These are phyloP conservation scores for Populus hybrid DNA, from an alignment of 441 rosid genomes.

Conservation along the genomic window DNA sequence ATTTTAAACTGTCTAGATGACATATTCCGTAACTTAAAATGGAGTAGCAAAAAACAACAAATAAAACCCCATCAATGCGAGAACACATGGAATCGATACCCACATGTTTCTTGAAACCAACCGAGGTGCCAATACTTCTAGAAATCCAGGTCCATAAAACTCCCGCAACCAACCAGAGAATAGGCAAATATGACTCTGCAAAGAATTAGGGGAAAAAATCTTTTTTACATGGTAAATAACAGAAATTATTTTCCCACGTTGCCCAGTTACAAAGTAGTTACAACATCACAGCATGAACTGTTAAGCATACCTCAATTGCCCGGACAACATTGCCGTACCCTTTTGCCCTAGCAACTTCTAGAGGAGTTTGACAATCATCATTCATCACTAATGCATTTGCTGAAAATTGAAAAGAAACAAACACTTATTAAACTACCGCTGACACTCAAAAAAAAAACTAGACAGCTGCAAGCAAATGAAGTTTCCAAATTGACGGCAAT, in stretches of 20 bases:
- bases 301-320: slow-evolving; percentile 63
- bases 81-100: slow-evolving; percentile 26
- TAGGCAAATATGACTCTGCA: slow-evolving; percentile 70
- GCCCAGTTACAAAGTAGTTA: not conserved
- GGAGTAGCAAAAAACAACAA: not conserved
- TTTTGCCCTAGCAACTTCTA: slow-evolving; percentile 84
- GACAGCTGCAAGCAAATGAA: not conserved
- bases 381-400: slow-evolving; percentile 83
- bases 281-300: not conserved
- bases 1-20: slow-evolving; percentile 15
- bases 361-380: slow-evolving; percentile 88
- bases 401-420: slow-evolving; percentile 30
- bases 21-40: not conserved
- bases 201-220: slow-evolving; percentile 13
- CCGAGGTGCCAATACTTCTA: slow-evolving; percentile 77
- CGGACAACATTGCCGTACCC: slow-evolving; percentile 68
- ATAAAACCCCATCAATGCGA: slow-evolving; percentile 9
- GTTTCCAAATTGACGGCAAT: not conserved
- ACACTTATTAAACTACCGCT: slow-evolving; percentile 5
- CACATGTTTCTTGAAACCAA: slow-evolving; percentile 86
- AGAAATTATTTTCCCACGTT: not conserved
- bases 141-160: slow-evolving; percentile 77
- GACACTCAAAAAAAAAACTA: slow-evolving; percentile 4
- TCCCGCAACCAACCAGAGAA: slow-evolving; percentile 97
- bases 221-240: slow-evolving; percentile 1